Evolutionary conservation across 1,284 basidiomycete species (phyloP).

Genomic region (Moesziomyces antarcticus): DNA sequence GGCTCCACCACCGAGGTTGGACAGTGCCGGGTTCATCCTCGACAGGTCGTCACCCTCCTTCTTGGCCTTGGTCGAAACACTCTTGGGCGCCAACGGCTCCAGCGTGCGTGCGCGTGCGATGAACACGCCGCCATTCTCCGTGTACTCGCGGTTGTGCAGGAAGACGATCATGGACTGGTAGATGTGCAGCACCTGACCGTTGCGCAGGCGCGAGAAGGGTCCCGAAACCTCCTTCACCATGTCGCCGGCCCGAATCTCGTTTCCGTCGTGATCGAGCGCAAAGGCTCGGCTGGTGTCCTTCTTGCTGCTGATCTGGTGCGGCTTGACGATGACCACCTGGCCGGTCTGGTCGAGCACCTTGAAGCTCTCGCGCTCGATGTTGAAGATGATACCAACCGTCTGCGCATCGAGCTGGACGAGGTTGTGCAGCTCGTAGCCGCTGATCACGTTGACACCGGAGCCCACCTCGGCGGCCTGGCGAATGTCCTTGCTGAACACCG

Average conservation of each 20-base stretch:
- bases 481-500: slow-evolving; percentile 96
- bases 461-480: slow-evolving; percentile 97
- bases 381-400: slow-evolving; percentile 96
- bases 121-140: slow-evolving; percentile 93
- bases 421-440: slow-evolving; percentile 94
- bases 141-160: slow-evolving; percentile 88
- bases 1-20: slow-evolving; percentile 50
- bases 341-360: slow-evolving; percentile 95
- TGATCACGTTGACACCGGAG: slow-evolving; percentile 85
- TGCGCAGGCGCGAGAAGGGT: slow-evolving; percentile 79
- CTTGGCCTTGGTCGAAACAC: slow-evolving; percentile 60
- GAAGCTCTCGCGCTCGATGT: slow-evolving; percentile 94
- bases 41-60: slow-evolving; percentile 76
- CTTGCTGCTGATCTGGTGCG: slow-evolving; percentile 89
- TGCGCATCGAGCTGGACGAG: slow-evolving; percentile 93
- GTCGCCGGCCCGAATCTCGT: slow-evolving; percentile 80
- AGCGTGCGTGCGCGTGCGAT: slow-evolving; percentile 74
- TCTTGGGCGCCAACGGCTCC: slow-evolving; percentile 78
- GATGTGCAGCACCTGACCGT: slow-evolving; percentile 92
- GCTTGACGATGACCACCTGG: slow-evolving; percentile 82
- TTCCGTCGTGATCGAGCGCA: slow-evolving; percentile 88
- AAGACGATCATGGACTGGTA: slow-evolving; percentile 95
- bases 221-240: slow-evolving; percentile 93
- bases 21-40: slow-evolving; percentile 91
- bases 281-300: slow-evolving; percentile 84